Evolutionary conservation across 176 grass and related monocot genomes (phyloP), one percentile per base, ranked within the genome.

Genomic region (Aegilops sharonensis): DNA sequence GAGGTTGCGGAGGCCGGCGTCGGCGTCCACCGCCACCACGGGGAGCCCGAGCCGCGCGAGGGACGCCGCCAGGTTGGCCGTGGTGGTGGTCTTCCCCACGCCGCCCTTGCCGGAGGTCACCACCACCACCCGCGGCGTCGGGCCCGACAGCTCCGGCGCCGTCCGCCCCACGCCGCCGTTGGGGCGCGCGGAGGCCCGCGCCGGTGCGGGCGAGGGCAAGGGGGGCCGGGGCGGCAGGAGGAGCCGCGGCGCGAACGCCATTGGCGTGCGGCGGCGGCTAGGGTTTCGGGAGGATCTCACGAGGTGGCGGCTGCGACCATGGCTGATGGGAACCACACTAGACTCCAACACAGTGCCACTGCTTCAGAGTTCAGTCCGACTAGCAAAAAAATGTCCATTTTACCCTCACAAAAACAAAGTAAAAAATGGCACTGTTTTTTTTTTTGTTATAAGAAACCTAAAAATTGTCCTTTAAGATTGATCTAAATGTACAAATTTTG

Each of bases 101-200:
- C 97, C 97, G 64, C 94, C 97, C 80, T 99, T 99, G 6, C 97
- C 94, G 3, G 97, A 99, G 65, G 97, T 96, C 29, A 99, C 91
- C 35, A 99, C 97, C 14, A 95, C 92, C 35, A 95, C 94, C 32
- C 93, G 94, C 21, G 93, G 97, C 24, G 88, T 90, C 30, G 93
- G 90, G 45, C 97, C 97, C 13, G 97, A 74, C 37, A 98, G 90
- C 90, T 95, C 88, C 32, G 93, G 82, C 14, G 85, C 73, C 73
- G 85, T 60, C 8, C 89, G 89, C 0, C 79, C 86, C 13, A 0
- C 43, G 43, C 89, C 65, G 0, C 77, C 86, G 37, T 65, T 81
- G 81, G 61, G 81, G 15, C 79, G 78, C 42, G 83, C 27, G 39
- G 93, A 71, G 48, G 50, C 50, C 74, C 76, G n/a, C 11, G 68